Evolutionary conservation across 2,329 filamentous ascomycete species (phyloP), one percentile per base, ranked within the genome.

Genomic region (Penicillium digitatum): DNA sequence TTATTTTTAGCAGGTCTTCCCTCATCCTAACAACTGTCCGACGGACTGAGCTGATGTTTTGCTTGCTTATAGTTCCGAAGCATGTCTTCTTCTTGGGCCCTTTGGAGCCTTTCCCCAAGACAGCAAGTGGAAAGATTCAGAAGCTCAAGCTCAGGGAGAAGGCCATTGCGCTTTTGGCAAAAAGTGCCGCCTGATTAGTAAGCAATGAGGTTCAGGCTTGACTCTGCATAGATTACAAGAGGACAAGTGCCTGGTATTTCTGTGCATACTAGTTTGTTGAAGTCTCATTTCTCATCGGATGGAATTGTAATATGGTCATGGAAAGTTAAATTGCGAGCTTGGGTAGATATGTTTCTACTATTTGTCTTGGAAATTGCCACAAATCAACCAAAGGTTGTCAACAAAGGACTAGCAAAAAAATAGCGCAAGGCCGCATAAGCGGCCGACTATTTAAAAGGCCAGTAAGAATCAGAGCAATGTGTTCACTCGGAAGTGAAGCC

Each of bases 41-140:
- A 18, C 18, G 16, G 5, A 20, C n/a, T 16, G 16, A 32, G 29
- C 46, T 48, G 14, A 35, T 39, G 29, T 35, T 57, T 31, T 48
- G 10, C 24, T 34, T 31, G 8, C 8, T 27, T 14, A 14, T 52
- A 81, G 89, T 89, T 49, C 93, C 93, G 0, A 94, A 89, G 73
- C 84, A 93, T 69, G 82, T 97, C n/a, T 96, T 96, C 69, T 96
- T 89, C 82, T 79, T 89, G 10, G 43, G 55, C 3, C 63, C 66
- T 6, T 62, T 63, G 0, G 81, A 86, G 0, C 83, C 85, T n/a
- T 95, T 89, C 70, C 93, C 93, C 20, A 96, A 96, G 81, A 99
- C 94, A 34, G 89, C 91, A 6, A 96, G 90, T 71, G 93, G 93
- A 24, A 99, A 99, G 82, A 92, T 97, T 53, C 90, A 96, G 76